Conservation (phyloP, 2,329 filamentous ascomycete genomes). For the Exophiala xenobiotica region DNA sequence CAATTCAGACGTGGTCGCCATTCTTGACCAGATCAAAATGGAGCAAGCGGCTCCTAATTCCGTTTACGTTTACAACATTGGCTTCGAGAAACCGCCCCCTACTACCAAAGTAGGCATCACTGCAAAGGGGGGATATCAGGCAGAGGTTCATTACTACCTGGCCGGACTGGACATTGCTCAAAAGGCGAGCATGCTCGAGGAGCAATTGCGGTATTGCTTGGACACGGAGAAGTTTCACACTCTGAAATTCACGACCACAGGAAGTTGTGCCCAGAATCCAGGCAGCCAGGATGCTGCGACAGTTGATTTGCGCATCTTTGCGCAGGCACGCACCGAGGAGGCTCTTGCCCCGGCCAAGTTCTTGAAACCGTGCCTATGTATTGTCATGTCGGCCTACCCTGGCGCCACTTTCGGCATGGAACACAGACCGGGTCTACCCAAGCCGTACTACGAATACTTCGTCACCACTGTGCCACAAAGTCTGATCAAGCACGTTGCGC, state of each 20-base stretch:
- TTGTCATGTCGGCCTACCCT: constrained; percentile 17
- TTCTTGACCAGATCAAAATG: constrained; percentile 50
- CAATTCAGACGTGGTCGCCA: constrained; percentile 56
- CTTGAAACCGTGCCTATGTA: constrained; percentile 37
- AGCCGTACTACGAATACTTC: constrained; percentile 12
- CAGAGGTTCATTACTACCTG: constrained; percentile 45
- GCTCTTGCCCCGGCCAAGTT: constrained; percentile 23
- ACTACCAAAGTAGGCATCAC: constrained; percentile 52
- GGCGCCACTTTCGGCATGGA: constrained; percentile 20
- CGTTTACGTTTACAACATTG: constrained; percentile 46
- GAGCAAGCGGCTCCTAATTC: constrained; percentile 50
- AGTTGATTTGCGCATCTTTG: constrained; percentile 38
- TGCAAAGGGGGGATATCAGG: constrained; percentile 46
- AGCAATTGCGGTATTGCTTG: constrained; percentile 32
- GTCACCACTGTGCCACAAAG: constrained; percentile 33
- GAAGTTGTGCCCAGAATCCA: constrained; percentile 27
- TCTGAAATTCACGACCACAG: constrained; percentile 23
- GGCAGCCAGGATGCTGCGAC: constrained; percentile 37
- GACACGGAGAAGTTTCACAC: constrained; percentile 27
- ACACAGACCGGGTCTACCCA: not conserved
- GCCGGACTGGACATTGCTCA: constrained; percentile 45
- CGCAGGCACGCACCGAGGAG: constrained; percentile 41
- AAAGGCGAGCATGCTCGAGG: constrained; percentile 46
- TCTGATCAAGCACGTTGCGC: not conserved
- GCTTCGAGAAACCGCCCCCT: constrained; percentile 44